phyloP scores from a whole-genome alignment of 2,329 filamentous ascomycete genomes.

The Westerdykella ornata region DNA sequence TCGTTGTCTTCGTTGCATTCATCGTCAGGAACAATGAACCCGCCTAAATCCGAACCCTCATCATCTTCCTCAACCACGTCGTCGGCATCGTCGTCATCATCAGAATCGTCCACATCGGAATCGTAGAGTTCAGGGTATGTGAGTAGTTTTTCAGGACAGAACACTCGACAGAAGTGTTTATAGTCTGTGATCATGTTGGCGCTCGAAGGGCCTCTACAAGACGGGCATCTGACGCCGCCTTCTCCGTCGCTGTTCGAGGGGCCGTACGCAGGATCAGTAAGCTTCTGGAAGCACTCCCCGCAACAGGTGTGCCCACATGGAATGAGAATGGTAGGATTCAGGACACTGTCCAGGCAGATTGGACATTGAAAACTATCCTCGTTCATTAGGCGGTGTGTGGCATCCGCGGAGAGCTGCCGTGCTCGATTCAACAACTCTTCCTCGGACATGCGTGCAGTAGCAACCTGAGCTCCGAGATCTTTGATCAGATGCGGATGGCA shows the following conservation, averaged over 20 bases:
- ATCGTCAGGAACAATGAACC: constrained; percentile 52
- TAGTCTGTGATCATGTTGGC: constrained; percentile 67
- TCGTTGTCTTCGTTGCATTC: constrained; percentile 16
- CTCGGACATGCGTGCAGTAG: constrained; percentile 51
- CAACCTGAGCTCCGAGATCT: constrained; percentile 58
- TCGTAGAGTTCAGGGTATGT: too few species aligned
- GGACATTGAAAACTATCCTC: constrained; percentile 66
- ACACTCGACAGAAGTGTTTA: constrained; percentile 63
- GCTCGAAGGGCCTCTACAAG: constrained; percentile 64
- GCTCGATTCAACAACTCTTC: constrained; percentile 58
- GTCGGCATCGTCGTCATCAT: constrained; percentile 32
- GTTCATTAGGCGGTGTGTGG: constrained; percentile 56
- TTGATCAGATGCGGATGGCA: constrained; percentile 68
- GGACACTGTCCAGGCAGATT: constrained; percentile 69
- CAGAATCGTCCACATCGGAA: constrained; percentile 15
- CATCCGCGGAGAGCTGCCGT: constrained; percentile 51
- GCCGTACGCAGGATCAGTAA: constrained; percentile 57
- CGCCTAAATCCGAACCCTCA: constrained; percentile 39
- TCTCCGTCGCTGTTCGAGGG: constrained; percentile 48
- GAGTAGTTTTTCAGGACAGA: constrained; percentile 45
- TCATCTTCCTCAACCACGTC: constrained; percentile 38
- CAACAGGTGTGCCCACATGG: constrained; percentile 81
- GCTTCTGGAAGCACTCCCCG: constrained; percentile 64
- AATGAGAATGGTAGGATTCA: constrained; percentile 69
- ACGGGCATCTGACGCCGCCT: constrained; percentile 60